Percentiles rank a stretch among this genome's conserved stretches.
Evolutionary conservation across 169 alveolate species (phyloP).

Genomic region (Amoebophrya sp.): DNA sequence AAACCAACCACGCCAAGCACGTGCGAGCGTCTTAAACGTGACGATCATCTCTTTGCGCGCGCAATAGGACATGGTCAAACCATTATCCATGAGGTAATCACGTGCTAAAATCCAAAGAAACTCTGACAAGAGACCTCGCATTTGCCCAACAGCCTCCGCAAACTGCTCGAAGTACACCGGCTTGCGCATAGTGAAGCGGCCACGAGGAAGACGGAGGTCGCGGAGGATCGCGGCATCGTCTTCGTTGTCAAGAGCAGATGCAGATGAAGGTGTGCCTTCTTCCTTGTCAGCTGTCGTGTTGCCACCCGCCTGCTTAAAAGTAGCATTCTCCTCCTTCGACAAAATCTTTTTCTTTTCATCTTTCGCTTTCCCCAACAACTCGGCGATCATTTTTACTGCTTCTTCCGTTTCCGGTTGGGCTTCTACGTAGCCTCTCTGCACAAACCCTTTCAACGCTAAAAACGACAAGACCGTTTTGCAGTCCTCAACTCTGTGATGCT

Average conservation of each 20-base stretch:
- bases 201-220: too few species aligned
- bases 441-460: neutral
- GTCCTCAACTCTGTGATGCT: neutral
- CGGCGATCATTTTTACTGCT: neutral
- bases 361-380: neutral
- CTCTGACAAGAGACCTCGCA: neutral
- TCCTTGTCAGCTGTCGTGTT: neutral
- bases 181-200: neutral
- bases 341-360: too few species aligned
- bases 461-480: neutral
- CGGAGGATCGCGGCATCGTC: too few species aligned
- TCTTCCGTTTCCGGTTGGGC: neutral
- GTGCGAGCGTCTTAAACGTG: neutral
- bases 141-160: neutral
- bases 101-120: neutral
- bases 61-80: neutral
- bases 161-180: constrained; percentile 1
- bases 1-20: constrained; percentile 9
- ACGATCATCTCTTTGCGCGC: constrained; percentile 25
- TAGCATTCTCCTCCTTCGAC: neutral
- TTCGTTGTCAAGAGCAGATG: too few species aligned
- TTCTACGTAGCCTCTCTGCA: constrained; percentile 24
- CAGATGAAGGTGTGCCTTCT: neutral
- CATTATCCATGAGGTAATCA: neutral
- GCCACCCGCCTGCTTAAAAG: too few species aligned